These are phyloP conservation scores for Cucumis cinereus DNA, from an alignment of 306 rosid species.

Conservation along the genomic window DNA sequence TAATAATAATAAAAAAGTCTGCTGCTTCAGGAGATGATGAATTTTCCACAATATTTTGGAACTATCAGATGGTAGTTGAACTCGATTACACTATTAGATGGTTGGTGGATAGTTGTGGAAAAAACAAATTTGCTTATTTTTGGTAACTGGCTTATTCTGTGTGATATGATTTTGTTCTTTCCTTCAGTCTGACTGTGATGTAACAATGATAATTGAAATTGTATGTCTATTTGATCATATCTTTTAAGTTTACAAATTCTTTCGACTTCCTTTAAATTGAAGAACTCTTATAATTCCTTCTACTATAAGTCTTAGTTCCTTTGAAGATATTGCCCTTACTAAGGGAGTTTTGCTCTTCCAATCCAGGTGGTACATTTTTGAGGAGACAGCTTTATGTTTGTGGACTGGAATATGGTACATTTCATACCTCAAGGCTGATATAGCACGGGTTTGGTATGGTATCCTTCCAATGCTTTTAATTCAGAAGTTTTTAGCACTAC, in stretches of 20 bases:
- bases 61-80: not conserved
- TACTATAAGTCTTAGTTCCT: not conserved
- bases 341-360: constrained; percentile 9
- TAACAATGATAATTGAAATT: not conserved
- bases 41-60: not conserved
- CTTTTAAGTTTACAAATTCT: not conserved
- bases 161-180: not conserved
- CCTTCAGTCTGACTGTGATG: not conserved
- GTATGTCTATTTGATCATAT: not conserved
- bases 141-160: not conserved
- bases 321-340: not conserved
- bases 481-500: not conserved
- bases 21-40: not conserved
- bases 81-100: not conserved
- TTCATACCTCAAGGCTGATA: constrained; percentile 54
- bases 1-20: too few species aligned
- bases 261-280: not conserved
- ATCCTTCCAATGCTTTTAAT: not conserved
- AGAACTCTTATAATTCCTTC: not conserved
- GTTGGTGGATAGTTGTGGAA: not conserved
- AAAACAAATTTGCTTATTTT: not conserved
- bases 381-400: constrained; percentile 79
- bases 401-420: constrained; percentile 81
- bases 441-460: constrained; percentile 58
- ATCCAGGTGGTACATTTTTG: constrained; percentile 88